Percentiles rank a stretch among this genome's conserved stretches.
These are phyloP conservation scores for Pseudofabraea citricarpa DNA, from an alignment of 2,329 filamentous ascomycete genomes.

Conservation along the genomic window DNA sequence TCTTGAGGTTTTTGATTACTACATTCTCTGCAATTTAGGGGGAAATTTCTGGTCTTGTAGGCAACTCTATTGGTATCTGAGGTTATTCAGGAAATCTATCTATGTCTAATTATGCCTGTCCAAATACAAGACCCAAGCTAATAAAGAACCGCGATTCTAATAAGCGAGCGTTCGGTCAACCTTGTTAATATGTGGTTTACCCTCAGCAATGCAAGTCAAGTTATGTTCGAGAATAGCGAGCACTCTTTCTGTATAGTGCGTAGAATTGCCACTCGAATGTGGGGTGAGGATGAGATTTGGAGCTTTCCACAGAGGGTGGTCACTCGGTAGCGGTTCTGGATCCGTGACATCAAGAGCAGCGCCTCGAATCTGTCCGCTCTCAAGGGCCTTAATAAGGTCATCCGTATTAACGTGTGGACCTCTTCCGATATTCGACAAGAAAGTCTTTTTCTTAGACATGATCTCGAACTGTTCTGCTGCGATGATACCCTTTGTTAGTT, in stretches of 20 bases:
- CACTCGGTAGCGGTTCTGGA: slow-evolving; percentile 67
- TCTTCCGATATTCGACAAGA: slow-evolving; percentile 57
- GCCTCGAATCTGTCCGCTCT: slow-evolving; percentile 40
- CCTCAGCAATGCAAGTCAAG: background rate
- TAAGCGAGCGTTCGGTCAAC: background rate
- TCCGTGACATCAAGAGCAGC: slow-evolving; percentile 77
- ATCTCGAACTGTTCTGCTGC: slow-evolving; percentile 43
- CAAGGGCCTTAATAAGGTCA: slow-evolving; percentile 52
- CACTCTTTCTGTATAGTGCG: background rate
- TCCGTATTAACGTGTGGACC: slow-evolving; percentile 54
- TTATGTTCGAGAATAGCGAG: slow-evolving; percentile 1
- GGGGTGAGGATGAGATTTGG: slow-evolving; percentile 63
- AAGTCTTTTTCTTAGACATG: slow-evolving; percentile 44
- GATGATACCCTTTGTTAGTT: slow-evolving; percentile 45
- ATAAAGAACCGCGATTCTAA: no score
- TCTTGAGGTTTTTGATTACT: no score
- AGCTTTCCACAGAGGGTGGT: slow-evolving; percentile 64
- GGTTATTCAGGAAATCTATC: no score
- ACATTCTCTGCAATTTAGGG: no score
- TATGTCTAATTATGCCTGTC: no score
- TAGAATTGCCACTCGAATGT: slow-evolving; percentile 32
- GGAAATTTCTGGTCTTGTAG: no score
- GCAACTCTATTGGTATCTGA: no score
- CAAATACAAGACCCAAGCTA: no score
- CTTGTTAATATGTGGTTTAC: background rate